Percentiles rank a stretch among this genome's conserved stretches.
These are phyloP conservation scores for Colletotrichum musae DNA, from an alignment of 2,329 filamentous ascomycete genomes.

Conservation along the genomic window DNA sequence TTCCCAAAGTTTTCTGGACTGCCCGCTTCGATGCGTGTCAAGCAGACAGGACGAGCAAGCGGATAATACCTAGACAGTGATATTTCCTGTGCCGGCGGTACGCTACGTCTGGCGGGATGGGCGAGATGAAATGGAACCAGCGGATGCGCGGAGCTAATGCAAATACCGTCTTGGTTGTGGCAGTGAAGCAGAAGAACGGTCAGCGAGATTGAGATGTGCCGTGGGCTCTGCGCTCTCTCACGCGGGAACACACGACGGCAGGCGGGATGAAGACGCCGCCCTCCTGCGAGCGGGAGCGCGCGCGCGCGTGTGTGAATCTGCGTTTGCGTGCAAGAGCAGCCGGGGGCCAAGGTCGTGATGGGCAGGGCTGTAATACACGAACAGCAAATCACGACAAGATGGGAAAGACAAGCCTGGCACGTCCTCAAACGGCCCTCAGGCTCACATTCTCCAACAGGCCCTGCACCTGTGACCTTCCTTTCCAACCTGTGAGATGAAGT, in stretches of 20 bases:
- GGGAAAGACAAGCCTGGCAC: conserved; percentile 2
- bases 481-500: neutral
- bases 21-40: conserved; percentile 19
- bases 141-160: conserved; percentile 19
- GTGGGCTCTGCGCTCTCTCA: conserved; percentile 16
- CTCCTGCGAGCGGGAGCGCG: neutral
- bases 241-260: conserved; percentile 15
- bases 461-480: too few species aligned
- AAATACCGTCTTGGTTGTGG: conserved; percentile 21
- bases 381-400: conserved; percentile 9
- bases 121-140: conserved; percentile 21
- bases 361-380: conserved; percentile 31
- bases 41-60: neutral
- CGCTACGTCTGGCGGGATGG: conserved; percentile 27
- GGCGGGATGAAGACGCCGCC: conserved; percentile 7
- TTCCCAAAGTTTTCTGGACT: neutral
- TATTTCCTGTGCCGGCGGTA: conserved; percentile 20
- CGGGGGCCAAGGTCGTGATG: conserved; percentile 22
- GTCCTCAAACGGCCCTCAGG: conserved; percentile 7
- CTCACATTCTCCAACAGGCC: conserved; percentile 15
- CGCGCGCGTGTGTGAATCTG: conserved; percentile 1
- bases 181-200: conserved; percentile 23
- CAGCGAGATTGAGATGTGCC: conserved; percentile 1
- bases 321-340: conserved; percentile 30
- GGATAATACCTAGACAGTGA: neutral